phyloP scores from a whole-genome alignment of 306 rosid genomes.

The Canavalia gladiata region DNA sequence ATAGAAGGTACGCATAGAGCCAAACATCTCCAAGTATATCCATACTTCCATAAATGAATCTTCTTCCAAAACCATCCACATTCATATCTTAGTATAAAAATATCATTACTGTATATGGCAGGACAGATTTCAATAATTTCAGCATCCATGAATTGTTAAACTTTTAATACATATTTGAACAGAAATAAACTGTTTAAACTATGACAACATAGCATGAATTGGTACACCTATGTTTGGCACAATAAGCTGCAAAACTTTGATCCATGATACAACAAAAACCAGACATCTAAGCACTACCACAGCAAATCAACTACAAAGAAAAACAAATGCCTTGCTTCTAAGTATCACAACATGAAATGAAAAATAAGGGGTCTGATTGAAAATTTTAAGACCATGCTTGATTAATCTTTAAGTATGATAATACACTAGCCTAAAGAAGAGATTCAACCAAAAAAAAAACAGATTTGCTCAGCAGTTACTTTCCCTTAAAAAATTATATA shows the following conservation, averaged over 20 bases:
- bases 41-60: neutral
- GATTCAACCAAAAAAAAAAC: neutral
- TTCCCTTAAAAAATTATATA: neutral
- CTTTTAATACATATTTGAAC: neutral
- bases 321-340: neutral
- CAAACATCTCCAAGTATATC: constrained; percentile 14
- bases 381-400: neutral
- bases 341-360: constrained; percentile 22
- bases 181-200: neutral
- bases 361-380: constrained; percentile 13
- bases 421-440: neutral
- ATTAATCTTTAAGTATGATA: constrained; percentile 9
- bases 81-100: neutral
- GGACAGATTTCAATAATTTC: neutral
- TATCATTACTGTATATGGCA: neutral
- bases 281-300: neutral
- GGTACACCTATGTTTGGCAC: neutral
- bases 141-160: neutral
- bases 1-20: neutral
- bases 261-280: constrained; percentile 5
- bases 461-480: neutral
- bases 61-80: constrained; percentile 29
- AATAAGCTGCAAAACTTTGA: constrained; percentile 27
- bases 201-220: neutral
- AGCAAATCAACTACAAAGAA: constrained; percentile 2